phyloP scores from a whole-genome alignment of 2,329 filamentous ascomycete genomes.

The Bipolaris victoriae region DNA sequence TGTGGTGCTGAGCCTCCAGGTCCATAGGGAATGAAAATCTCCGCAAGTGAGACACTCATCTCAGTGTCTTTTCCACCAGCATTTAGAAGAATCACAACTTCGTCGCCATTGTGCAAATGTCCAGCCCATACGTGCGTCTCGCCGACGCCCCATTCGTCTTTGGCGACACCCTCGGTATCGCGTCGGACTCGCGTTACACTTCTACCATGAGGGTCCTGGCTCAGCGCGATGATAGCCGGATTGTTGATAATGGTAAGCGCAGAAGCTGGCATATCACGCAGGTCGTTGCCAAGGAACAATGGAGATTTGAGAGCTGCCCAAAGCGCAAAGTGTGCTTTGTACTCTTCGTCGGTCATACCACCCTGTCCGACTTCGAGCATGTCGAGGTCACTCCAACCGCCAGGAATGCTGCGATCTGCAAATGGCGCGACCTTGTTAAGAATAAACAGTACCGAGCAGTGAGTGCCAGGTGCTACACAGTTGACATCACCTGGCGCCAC shows the following conservation, averaged over 20 bases:
- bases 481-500: slow-evolving; percentile 32
- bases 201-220: slow-evolving; percentile 33
- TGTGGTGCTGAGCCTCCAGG: slow-evolving; percentile 33
- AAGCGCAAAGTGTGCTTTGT: slow-evolving; percentile 50
- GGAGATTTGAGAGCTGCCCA: slow-evolving; percentile 53
- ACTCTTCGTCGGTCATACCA: slow-evolving; percentile 40
- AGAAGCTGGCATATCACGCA: slow-evolving; percentile 48
- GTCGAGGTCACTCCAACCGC: slow-evolving; percentile 41
- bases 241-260: slow-evolving; percentile 52
- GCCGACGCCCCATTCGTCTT: slow-evolving; percentile 32
- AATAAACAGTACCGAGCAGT: slow-evolving; percentile 39
- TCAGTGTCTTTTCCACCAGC: slow-evolving; percentile 26
- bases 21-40: slow-evolving; percentile 34
- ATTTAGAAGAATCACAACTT: slow-evolving; percentile 31
- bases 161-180: slow-evolving; percentile 25
- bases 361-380: slow-evolving; percentile 42
- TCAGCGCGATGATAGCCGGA: slow-evolving; percentile 36
- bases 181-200: slow-evolving; percentile 30
- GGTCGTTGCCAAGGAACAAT: slow-evolving; percentile 53
- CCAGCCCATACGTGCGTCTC: slow-evolving; percentile 37
- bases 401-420: slow-evolving; percentile 35
- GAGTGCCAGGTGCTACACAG: slow-evolving; percentile 35
- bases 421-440: slow-evolving; percentile 39
- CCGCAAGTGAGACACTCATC: slow-evolving; percentile 30
- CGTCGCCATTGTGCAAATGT: slow-evolving; percentile 29